Percentiles rank a stretch among this genome's conserved stretches.
phyloP scores from a whole-genome alignment of 768 basidiomycete genomes.

The Kwoniella newhampshirensis region DNA sequence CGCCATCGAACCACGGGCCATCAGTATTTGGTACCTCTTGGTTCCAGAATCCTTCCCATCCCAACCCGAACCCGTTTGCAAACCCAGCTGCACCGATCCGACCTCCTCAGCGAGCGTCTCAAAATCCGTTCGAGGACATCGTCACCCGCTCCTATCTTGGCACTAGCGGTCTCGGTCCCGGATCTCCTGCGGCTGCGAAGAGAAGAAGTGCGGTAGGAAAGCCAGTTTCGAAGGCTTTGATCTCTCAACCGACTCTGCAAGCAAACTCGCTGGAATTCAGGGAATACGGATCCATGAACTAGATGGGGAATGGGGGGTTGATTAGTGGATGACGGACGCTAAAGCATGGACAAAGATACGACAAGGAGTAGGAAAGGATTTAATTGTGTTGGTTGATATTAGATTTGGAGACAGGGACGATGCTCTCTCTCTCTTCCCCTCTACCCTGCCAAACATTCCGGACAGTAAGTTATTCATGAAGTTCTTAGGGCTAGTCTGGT shows the following conservation, averaged over 20 bases:
- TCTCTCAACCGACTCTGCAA: constrained; percentile 48
- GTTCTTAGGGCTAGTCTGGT: no score
- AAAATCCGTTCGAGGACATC: constrained; percentile 52
- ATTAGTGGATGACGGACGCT: constrained; percentile 6
- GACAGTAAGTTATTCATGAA: no score
- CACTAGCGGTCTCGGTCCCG: constrained; percentile 12
- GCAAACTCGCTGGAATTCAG: constrained; percentile 50
- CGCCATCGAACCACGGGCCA: constrained; percentile 20
- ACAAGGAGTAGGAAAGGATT: background rate
- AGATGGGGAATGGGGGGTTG: constrained; percentile 2
- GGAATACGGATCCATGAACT: constrained; percentile 29
- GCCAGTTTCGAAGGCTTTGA: constrained; percentile 49
- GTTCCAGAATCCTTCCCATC: constrained; percentile 33
- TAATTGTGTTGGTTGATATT: no score
- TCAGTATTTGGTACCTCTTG: constrained; percentile 40
- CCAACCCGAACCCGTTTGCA: constrained; percentile 4
- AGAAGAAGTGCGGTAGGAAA: constrained; percentile 25
- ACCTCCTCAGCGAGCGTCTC: constrained; percentile 26
- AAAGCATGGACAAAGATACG: background rate
- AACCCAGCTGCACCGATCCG: constrained; percentile 1
- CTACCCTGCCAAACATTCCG: no score
- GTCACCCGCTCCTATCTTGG: constrained; percentile 45
- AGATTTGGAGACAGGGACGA: no score
- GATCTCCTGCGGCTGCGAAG: constrained; percentile 12
- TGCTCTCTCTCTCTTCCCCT: no score